These are phyloP conservation scores for Trametes maxima DNA, from an alignment of 768 basidiomycete genomes.

Conservation along the genomic window DNA sequence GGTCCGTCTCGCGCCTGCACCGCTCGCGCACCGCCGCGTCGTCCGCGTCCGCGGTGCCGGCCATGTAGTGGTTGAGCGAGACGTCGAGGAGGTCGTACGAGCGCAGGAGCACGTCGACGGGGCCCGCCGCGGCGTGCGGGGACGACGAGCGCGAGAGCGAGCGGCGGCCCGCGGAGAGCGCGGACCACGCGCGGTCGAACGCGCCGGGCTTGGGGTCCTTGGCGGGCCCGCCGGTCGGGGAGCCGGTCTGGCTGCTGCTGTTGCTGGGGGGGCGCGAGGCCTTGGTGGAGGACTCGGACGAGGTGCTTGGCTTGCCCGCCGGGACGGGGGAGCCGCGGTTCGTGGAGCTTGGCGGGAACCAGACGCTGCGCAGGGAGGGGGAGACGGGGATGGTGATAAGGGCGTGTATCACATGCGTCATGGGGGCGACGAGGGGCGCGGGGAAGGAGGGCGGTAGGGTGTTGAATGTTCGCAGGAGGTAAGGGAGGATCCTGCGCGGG, in stretches of 20 bases:
- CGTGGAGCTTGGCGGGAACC: conserved; percentile 53
- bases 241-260: conserved; percentile 20
- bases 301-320: conserved; percentile 34
- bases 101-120: conserved; percentile 57
- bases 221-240: conserved; percentile 26
- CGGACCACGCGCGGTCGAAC: conserved; percentile 61
- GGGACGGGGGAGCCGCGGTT: conserved; percentile 37
- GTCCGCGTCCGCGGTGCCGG: conserved; percentile 64
- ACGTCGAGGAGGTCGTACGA: conserved; percentile 70
- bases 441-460: conserved; percentile 62
- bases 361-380: conserved; percentile 53
- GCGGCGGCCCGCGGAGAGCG: conserved; percentile 53
- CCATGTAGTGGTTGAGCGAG: conserved; percentile 63
- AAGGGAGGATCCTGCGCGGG: conserved; percentile 59
- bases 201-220: conserved; percentile 34
- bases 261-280: conserved; percentile 32
- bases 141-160: conserved; percentile 38
- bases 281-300: conserved; percentile 35
- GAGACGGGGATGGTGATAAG: conserved; percentile 78
- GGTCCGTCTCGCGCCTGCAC: conserved; percentile 52
- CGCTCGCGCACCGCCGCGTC: conserved; percentile 59
- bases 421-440: conserved; percentile 67
- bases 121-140: conserved; percentile 46
- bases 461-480: conserved; percentile 71
- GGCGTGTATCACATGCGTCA: conserved; percentile 79